Evolutionary conservation across 2,329 filamentous ascomycete species (phyloP), one percentile per base, ranked within the genome.

Genomic region (Penicillium sp.): DNA sequence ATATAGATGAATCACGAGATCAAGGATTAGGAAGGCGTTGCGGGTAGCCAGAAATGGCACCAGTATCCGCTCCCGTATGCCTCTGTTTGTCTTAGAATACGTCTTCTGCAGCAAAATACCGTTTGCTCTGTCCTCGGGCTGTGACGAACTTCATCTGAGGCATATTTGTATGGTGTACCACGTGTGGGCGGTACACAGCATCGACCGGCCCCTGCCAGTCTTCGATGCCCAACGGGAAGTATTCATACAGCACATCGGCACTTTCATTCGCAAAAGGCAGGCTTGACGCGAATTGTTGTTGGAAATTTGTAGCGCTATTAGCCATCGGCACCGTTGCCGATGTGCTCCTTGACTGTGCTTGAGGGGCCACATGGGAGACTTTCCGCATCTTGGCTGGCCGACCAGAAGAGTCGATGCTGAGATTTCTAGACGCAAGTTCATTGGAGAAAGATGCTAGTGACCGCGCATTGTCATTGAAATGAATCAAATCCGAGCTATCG

Each of bases 201-300:
- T 96, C 92, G 3, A 96, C 91, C 1, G 92, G 92, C 2, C 91
- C 91, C 86, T 93, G 92, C 89, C 86, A 97, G 72, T 97, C 93
- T 75, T 97, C 93, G 62, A 97, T 80, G 53, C 90, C 93, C 17
- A 98, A 83, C 0, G 93, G 93, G 67, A 98, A 97, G 74, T 98
- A 97, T 78, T 98, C 93, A 74, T 97, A 97, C 19, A 97, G 81
- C 67, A 93, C 81, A 76, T 97, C 93, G 0, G 89, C 89, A 69
- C 90, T 90, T 69, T 96, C 92, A 44, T 73, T 76, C n/a, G 75
- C 71, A 55, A 76, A 77, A 5, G 77, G 72, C 21, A 80, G 70
- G 21, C 66, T 88, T 79, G 38, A 91, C 84, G 72, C 90, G 89
- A 73, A 86, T 84, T 72, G 68, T 55, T 76, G 74, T 30, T 74